A percentile compares a stretch with the other conserved stretches of the same genome.
phyloP scores from a whole-genome alignment of 2,329 filamentous ascomycete genomes.

The Calonectria crousiana region DNA sequence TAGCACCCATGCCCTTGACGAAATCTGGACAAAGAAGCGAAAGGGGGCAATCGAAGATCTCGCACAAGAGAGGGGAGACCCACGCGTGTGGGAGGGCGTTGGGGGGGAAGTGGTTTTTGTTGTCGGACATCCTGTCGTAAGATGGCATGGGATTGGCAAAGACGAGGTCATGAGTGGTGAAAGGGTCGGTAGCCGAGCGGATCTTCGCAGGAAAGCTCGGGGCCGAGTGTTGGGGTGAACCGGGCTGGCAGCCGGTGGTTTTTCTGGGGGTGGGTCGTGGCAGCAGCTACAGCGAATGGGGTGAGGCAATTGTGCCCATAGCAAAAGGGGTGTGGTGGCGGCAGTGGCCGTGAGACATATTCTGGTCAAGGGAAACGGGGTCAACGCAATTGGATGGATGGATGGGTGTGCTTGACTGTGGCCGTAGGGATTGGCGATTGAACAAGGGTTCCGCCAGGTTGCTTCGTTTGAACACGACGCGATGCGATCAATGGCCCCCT shows the following conservation, averaged over 20 bases:
- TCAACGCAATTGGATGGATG: slow-evolving; percentile 28
- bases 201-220: slow-evolving; percentile 38
- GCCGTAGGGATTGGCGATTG: slow-evolving; percentile 19
- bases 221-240: slow-evolving; percentile 34
- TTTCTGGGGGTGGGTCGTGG: slow-evolving; percentile 17
- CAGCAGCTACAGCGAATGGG: slow-evolving; percentile 22
- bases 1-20: slow-evolving; percentile 15
- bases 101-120: slow-evolving; percentile 43
- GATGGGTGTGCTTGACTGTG: slow-evolving; percentile 6
- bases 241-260: slow-evolving; percentile 10
- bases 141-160: slow-evolving; percentile 28
- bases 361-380: slow-evolving; percentile 32
- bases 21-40: slow-evolving; percentile 5
- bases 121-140: slow-evolving; percentile 31
- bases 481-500: slow-evolving; percentile 2
- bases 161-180: slow-evolving; percentile 31
- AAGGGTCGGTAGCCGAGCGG: slow-evolving; percentile 43
- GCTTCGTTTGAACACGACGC: slow-evolving; percentile 3
- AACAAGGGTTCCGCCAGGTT: slow-evolving; percentile 24
- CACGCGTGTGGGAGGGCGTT: slow-evolving; percentile 32
- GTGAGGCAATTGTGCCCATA: slow-evolving; percentile 19
- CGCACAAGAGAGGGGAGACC: slow-evolving; percentile 27
- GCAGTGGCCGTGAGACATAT: slow-evolving; percentile 39
- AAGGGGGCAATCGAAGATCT: slow-evolving; percentile 24
- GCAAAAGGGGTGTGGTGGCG: slow-evolving; percentile 19